These are phyloP conservation scores for Auxenochlorella pyrenoidosa DNA, from an alignment of 139 green algal genomes.

Conservation along the genomic window DNA sequence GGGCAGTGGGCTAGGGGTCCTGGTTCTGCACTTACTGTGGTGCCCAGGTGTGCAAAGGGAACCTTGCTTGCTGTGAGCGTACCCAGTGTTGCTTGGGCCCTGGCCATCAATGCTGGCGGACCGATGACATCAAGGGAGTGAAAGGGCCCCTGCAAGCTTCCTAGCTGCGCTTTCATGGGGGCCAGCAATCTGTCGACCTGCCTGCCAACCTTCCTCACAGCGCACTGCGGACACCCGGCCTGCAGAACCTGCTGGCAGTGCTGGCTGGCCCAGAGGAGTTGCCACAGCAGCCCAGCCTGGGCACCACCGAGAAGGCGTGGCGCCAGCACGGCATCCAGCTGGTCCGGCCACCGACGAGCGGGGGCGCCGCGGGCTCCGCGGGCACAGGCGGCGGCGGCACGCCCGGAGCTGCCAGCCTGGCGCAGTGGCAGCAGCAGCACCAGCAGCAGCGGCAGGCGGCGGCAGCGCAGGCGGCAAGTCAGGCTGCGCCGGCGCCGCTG, in stretches of 20 bases:
- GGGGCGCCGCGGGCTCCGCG: background rate
- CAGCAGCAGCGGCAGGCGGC: background rate
- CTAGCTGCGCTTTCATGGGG: too few relatives aligned
- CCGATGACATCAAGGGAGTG: too few relatives aligned
- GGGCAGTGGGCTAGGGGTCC: background rate
- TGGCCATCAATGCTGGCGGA: too few relatives aligned
- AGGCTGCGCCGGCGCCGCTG: slow-evolving; percentile 1
- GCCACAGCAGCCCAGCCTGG: slow-evolving; percentile 1
- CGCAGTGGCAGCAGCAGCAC: background rate
- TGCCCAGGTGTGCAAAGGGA: too few relatives aligned
- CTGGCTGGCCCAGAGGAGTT: background rate
- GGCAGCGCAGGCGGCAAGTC: background rate
- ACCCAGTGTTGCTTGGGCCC: too few relatives aligned
- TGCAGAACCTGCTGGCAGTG: slow-evolving; percentile 2
- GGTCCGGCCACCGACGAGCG: background rate
- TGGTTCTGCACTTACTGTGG: too few relatives aligned
- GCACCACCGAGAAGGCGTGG: slow-evolving; percentile 11
- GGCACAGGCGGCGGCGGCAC: background rate
- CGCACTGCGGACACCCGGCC: too few relatives aligned
- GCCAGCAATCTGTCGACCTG: too few relatives aligned
- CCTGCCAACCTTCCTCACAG: too few relatives aligned
- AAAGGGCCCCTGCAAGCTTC: too few relatives aligned
- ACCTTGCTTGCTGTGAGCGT: too few relatives aligned
- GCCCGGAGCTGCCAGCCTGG: background rate
- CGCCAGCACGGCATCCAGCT: slow-evolving; percentile 3